Conservation (phyloP, 306 rosid species). For the Carpinus fangiana region DNA sequence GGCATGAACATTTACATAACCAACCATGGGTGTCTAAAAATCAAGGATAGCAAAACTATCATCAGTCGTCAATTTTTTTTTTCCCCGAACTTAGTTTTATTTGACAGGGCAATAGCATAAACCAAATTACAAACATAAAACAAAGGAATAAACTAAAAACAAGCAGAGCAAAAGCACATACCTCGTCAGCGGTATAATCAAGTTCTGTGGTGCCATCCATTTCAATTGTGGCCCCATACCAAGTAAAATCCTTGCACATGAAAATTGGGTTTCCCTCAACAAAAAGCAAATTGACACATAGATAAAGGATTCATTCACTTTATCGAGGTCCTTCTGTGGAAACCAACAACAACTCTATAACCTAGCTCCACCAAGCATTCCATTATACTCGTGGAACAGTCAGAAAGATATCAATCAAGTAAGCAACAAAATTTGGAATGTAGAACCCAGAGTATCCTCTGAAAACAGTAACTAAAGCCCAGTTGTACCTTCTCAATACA, state of each 20-base stretch:
- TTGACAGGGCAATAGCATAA: neutral
- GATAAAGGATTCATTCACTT: neutral
- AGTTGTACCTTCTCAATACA: neutral
- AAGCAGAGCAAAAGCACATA: slow-evolving; percentile 17
- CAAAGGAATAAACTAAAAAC: neutral
- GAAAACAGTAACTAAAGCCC: slow-evolving; percentile 5
- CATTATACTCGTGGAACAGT: neutral
- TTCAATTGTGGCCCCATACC: slow-evolving; percentile 95
- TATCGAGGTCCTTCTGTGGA: neutral
- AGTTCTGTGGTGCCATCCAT: slow-evolving; percentile 88
- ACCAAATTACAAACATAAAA: neutral
- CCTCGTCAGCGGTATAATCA: slow-evolving; percentile 94
- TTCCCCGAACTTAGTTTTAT: neutral
- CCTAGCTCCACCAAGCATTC: neutral
- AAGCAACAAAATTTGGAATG: neutral
- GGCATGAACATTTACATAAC: slow-evolving; percentile 93
- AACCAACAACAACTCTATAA: neutral
- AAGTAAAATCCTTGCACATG: slow-evolving; percentile 67
- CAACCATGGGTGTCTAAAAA: slow-evolving; percentile 86
- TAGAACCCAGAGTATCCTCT: neutral
- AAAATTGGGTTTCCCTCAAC: neutral
- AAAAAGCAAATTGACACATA: neutral
- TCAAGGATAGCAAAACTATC: slow-evolving; percentile 9
- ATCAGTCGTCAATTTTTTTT: neutral
- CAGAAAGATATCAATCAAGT: neutral